Conservation (phyloP, 129 eudicot genomes). For the Erigeron canadensis region DNA sequence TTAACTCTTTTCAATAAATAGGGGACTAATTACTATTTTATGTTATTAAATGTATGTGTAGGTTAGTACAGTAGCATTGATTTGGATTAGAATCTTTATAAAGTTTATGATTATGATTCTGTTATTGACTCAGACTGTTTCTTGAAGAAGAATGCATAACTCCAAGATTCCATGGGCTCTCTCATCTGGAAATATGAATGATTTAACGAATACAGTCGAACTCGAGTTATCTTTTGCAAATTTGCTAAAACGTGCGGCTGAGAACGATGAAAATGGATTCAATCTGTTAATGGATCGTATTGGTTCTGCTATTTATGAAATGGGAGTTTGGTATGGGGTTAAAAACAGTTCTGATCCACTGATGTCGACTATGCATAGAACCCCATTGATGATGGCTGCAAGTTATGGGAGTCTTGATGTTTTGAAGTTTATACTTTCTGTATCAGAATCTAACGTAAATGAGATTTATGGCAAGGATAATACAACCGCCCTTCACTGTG, state of each 20-base stretch:
- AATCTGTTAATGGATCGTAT: not conserved
- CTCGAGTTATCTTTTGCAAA: not conserved
- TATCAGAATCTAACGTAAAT: constrained; percentile 39
- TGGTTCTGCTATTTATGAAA: not conserved
- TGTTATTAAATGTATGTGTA: too few relatives aligned
- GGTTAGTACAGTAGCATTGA: too few relatives aligned
- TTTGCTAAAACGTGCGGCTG: not conserved
- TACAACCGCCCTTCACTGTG: constrained; percentile 76
- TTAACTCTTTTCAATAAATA: too few relatives aligned
- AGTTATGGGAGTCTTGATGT: not conserved
- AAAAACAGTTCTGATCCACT: not conserved
- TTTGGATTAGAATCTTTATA: not conserved
- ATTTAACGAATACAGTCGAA: not conserved
- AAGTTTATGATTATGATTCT: not conserved
- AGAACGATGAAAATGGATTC: not conserved
- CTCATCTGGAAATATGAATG: not conserved
- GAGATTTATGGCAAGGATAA: constrained; percentile 52
- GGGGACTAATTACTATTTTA: too few relatives aligned
- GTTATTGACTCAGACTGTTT: not conserved
- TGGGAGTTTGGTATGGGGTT: not conserved
- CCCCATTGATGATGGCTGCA: not conserved
- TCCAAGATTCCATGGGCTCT: not conserved
- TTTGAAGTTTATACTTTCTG: constrained; percentile 7
- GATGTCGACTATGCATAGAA: not conserved
- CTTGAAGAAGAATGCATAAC: not conserved